Conservation (phyloP, 169 alveolate genomes). For the Plasmodium sp. region DNA sequence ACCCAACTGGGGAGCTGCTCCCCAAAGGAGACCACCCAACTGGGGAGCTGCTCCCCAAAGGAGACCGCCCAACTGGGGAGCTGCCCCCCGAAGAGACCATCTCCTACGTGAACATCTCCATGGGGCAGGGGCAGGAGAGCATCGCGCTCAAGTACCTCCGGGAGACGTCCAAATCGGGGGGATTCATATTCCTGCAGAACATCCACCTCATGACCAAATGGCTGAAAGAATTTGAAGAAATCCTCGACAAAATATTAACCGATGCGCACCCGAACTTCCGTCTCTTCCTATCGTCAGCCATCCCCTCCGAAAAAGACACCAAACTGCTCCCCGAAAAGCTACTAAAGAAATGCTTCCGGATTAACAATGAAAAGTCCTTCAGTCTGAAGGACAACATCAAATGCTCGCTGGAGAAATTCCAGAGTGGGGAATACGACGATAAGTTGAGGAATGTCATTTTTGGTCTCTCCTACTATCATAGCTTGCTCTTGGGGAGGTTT, state of each 20-base stretch:
- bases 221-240: conserved; percentile 94
- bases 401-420: conserved; percentile 80
- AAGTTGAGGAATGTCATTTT: conserved; percentile 95
- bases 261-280: conserved; percentile 96
- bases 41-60: not conserved
- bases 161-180: conserved; percentile 94
- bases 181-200: conserved; percentile 95
- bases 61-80: conserved; percentile 16
- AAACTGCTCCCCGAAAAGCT: conserved; percentile 54
- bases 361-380: conserved; percentile 75
- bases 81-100: conserved; percentile 88
- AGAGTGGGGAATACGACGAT: conserved; percentile 88
- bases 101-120: conserved; percentile 94
- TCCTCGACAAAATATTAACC: conserved; percentile 92
- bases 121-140: conserved; percentile 98
- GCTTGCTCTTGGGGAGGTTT: conserved; percentile 95
- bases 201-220: conserved; percentile 96
- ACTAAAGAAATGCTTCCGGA: conserved; percentile 45
- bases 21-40: too few relatives aligned
- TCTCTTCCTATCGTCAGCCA: conserved; percentile 93
- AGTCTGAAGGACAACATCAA: conserved; percentile 79
- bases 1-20: conserved; percentile 12
- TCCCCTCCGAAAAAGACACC: conserved; percentile 56
- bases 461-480: conserved; percentile 96
- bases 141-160: conserved; percentile 94